phyloP scores from a whole-genome alignment of 139 green algal species.

The Chlorella sp. region DNA sequence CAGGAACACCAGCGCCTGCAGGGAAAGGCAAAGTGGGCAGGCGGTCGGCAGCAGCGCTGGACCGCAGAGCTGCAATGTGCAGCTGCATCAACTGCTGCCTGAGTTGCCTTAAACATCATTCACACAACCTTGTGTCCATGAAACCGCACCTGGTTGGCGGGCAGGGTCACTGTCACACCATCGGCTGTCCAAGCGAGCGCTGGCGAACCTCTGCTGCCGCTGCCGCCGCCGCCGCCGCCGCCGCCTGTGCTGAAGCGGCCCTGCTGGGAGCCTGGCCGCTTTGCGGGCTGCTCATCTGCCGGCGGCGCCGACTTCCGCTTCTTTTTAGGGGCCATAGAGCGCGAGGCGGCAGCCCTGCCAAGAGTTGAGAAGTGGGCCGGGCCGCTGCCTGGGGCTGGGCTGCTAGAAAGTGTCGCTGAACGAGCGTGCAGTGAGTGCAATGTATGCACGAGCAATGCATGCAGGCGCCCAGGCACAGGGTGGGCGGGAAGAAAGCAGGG shows the following conservation, averaged over 20 bases:
- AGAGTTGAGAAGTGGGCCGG: not conserved
- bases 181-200: not conserved
- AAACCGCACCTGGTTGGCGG: not conserved
- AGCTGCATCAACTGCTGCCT: too few species aligned
- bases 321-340: constrained; percentile 26
- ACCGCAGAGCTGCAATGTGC: too few species aligned
- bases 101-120: too few species aligned
- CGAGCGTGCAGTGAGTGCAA: not conserved
- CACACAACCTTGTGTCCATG: too few species aligned
- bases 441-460: not conserved
- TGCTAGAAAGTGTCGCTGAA: not conserved
- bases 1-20: constrained; percentile 30
- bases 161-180: constrained; percentile 13
- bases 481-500: too few species aligned
- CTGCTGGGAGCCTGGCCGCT: constrained; percentile 1
- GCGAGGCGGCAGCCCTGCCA: too few species aligned
- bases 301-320: constrained; percentile 14
- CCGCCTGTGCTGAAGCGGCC: not conserved
- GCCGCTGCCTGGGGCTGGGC: not conserved
- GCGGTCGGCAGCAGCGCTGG: too few species aligned
- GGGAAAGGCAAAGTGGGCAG: too few species aligned
- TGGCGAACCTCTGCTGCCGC: not conserved
- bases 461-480: not conserved
- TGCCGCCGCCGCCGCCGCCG: not conserved
- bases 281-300: constrained; percentile 3